These are phyloP conservation scores for Candida silvicultrix DNA, from an alignment of 805 yeast genomes.

Conservation along the genomic window DNA sequence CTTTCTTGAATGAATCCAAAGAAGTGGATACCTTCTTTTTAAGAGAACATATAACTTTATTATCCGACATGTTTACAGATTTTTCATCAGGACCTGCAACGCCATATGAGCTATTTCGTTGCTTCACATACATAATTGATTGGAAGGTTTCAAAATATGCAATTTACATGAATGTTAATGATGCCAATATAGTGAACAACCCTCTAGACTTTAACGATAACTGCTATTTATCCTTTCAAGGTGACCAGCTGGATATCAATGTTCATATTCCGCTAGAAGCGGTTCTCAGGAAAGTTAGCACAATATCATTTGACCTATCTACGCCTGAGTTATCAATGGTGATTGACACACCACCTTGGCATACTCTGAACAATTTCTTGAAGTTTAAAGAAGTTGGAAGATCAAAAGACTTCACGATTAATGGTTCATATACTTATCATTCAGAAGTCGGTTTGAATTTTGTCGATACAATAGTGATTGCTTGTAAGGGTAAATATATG, in stretches of 20 bases:
- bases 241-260: slow-evolving; percentile 43
- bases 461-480: slow-evolving; percentile 62
- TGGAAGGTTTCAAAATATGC: slow-evolving; percentile 58
- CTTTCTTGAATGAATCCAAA: slow-evolving; percentile 43
- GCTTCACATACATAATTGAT: slow-evolving; percentile 52
- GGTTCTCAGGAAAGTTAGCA: slow-evolving; percentile 43
- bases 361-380: slow-evolving; percentile 71
- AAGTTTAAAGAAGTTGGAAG: slow-evolving; percentile 59
- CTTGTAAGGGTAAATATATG: slow-evolving; percentile 59
- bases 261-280: slow-evolving; percentile 54
- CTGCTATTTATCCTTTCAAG: slow-evolving; percentile 67
- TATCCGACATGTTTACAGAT: slow-evolving; percentile 70
- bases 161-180: slow-evolving; percentile 75
- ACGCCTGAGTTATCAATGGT: slow-evolving; percentile 59
- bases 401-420: slow-evolving; percentile 51
- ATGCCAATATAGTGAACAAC: slow-evolving; percentile 80
- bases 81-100: slow-evolving; percentile 67
- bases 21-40: slow-evolving; percentile 58
- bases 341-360: slow-evolving; percentile 87
- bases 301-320: slow-evolving; percentile 40
- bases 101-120: slow-evolving; percentile 73
- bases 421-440: slow-evolving; percentile 62
- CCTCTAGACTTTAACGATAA: slow-evolving; percentile 83
- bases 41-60: slow-evolving; percentile 73
- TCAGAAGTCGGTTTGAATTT: slow-evolving; percentile 55